Base-by-base conservation (phyloP, 805 yeast genomes). In the Debaryomyces hansenii region DNA sequence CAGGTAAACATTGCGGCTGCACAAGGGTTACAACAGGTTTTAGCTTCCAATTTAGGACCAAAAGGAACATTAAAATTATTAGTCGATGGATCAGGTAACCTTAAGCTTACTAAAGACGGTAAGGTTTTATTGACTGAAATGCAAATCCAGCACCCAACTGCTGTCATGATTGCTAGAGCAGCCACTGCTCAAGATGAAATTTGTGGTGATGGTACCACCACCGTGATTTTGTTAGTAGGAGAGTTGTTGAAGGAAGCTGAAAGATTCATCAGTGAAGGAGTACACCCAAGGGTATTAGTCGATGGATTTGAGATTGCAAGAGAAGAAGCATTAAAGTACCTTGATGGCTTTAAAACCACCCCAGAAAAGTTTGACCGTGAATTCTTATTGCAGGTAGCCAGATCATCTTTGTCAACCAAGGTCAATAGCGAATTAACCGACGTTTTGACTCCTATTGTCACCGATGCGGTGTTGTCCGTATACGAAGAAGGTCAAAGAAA, bases 121-220 rank as follows among this genome's bases (percentile, higher is more conserved):
- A 91, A 92, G 63, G 97, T 94, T 6, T 74, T 94, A 46, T 75
- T 94, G 49, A 81, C 87, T 35, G 99, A 94, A 64, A 94, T 94
- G 99, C 99, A 94, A 71, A 92, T 92, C 68, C 78, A 74, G 54
- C 77, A 74, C 48, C 78, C 78, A 9, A 74, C 78, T 5, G 78
- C 78, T 1, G 76, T 74, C 37, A 72, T 72, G 77, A 72, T 72
- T 53, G 96, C 99, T 2, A 80, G 98, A 54, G 99, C 98, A 11
- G 99, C 99, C 41, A 83, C 96, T 39, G 97, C 99, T 0, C 99
- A 94, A 70, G 99, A 94, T 67, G 99, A 94, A 68, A 90, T 94
- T 63, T 88, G 98, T n/a, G 99, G 99, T 42, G 99, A 94, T 69
- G 99, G 99, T 53, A 94, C 99, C 45, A 92, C 98, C 5, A 87